These are phyloP conservation scores for Naganishia vaughanmartiniae DNA, from an alignment of 768 basidiomycete species.

Conservation along the genomic window DNA sequence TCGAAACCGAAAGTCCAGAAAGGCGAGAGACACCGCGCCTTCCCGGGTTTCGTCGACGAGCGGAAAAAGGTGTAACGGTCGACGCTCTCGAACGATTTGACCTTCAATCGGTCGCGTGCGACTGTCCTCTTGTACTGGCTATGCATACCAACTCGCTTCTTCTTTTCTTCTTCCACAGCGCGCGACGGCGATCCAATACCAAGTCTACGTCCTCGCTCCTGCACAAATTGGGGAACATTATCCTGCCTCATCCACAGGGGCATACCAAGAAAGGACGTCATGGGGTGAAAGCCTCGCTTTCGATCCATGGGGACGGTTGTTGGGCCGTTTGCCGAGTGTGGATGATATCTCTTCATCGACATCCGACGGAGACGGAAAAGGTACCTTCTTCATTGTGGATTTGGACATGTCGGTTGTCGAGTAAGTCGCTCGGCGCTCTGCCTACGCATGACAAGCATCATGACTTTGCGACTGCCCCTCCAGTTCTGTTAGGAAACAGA, in stretches of 20 bases:
- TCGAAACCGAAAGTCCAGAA: too few species aligned
- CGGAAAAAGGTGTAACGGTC: too few species aligned
- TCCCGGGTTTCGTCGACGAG: too few species aligned
- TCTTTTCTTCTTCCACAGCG: conserved; percentile 27
- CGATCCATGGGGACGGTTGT: conserved; percentile 44
- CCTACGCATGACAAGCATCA: not conserved
- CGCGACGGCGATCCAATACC: conserved; percentile 43
- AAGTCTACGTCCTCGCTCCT: conserved; percentile 45
- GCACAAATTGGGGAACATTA: conserved; percentile 47
- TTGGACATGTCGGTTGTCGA: conserved; percentile 37
- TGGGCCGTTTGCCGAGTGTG: conserved; percentile 41
- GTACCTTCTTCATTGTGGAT: conserved; percentile 38
- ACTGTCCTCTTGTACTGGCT: not conserved
- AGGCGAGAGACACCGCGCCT: too few species aligned
- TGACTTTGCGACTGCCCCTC: not conserved
- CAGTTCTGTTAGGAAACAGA: conserved; percentile 39
- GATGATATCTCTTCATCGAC: conserved; percentile 33
- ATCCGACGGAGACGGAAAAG: conserved; percentile 11
- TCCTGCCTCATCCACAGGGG: not conserved
- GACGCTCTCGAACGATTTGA: not conserved
- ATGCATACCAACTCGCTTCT: too few species aligned
- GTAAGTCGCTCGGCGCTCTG: conserved; percentile 31
- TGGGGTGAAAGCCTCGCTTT: conserved; percentile 49
- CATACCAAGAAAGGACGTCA: conserved; percentile 32
- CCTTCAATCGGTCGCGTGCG: not conserved